phyloP scores from a whole-genome alignment of 1,284 basidiomycete species.

The Hymenochaete sp. region DNA sequence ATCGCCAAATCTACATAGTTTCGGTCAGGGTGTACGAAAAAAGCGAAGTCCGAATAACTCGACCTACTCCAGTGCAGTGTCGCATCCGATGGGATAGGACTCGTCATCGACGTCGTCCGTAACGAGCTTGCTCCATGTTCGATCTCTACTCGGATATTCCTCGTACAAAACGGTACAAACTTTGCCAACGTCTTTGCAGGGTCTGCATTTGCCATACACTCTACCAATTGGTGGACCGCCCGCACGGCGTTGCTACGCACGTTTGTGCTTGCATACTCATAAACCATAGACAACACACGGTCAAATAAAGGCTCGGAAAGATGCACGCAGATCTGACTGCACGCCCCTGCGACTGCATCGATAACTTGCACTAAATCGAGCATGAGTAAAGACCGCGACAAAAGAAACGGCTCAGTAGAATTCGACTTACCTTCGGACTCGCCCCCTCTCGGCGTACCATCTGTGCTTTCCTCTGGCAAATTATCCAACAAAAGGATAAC shows the following conservation, averaged over 20 bases:
- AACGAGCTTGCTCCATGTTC: constrained; percentile 82
- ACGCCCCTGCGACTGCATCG: constrained; percentile 59
- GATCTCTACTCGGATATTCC: constrained; percentile 69
- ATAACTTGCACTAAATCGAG: constrained; percentile 48
- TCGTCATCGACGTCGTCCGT: constrained; percentile 71
- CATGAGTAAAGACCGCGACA: background rate
- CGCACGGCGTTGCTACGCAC: constrained; percentile 80
- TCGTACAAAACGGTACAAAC: constrained; percentile 68
- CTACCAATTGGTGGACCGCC: constrained; percentile 79
- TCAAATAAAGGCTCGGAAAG: constrained; percentile 79
- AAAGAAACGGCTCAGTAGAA: background rate
- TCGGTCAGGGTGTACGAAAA: constrained; percentile 3
- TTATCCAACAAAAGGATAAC: constrained; percentile 82
- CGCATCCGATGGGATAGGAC: constrained; percentile 72
- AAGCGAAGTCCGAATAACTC: background rate
- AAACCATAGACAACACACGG: constrained; percentile 75
- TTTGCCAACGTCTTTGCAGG: constrained; percentile 68
- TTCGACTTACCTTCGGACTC: constrained; percentile 46
- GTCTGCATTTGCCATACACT: constrained; percentile 78
- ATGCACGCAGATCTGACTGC: constrained; percentile 74
- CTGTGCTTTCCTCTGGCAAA: constrained; percentile 73
- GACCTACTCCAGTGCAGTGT: constrained; percentile 81
- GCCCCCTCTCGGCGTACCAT: constrained; percentile 44
- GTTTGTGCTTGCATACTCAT: constrained; percentile 67
- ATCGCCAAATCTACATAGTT: constrained; percentile 54